Conservation (phyloP, 352 stramenopile species). For the Blastocystis hominis region DNA sequence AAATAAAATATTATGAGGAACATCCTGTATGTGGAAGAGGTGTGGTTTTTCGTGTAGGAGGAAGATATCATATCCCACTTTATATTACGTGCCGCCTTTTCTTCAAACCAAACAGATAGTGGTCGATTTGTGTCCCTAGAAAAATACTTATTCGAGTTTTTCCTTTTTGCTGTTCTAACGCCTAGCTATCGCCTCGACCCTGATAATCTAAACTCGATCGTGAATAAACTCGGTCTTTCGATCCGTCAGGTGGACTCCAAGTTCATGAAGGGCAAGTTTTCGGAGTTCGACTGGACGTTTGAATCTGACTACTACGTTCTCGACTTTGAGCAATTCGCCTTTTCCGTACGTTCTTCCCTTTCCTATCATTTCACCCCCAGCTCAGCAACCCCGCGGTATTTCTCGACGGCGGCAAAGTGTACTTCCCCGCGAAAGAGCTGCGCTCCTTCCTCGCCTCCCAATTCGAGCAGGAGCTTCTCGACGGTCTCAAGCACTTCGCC, state of each 20-base stretch:
- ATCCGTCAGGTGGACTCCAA: not conserved
- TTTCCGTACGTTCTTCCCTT: too few relatives aligned
- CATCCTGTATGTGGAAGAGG: not conserved
- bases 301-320: not conserved
- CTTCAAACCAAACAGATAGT: not conserved
- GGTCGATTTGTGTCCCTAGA: constrained; percentile 13
- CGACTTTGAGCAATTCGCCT: not conserved
- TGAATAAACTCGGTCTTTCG: too few relatives aligned
- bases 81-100: constrained; percentile 40
- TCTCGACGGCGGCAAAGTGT: not conserved
- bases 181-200: not conserved
- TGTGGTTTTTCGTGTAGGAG: not conserved
- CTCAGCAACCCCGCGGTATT: not conserved
- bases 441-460: not conserved
- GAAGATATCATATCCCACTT: constrained; percentile 48
- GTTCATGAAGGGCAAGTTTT: not conserved
- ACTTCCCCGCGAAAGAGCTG: not conserved
- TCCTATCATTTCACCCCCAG: not conserved
- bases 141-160: constrained; percentile 15
- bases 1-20: not conserved
- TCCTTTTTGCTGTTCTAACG: not conserved
- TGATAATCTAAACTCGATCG: not conserved
- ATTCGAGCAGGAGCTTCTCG: constrained; percentile 8
- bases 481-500: not conserved
- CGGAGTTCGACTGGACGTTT: not conserved